phyloP scores from a whole-genome alignment of 306 rosid species.

The Dalbergia oliveri region DNA sequence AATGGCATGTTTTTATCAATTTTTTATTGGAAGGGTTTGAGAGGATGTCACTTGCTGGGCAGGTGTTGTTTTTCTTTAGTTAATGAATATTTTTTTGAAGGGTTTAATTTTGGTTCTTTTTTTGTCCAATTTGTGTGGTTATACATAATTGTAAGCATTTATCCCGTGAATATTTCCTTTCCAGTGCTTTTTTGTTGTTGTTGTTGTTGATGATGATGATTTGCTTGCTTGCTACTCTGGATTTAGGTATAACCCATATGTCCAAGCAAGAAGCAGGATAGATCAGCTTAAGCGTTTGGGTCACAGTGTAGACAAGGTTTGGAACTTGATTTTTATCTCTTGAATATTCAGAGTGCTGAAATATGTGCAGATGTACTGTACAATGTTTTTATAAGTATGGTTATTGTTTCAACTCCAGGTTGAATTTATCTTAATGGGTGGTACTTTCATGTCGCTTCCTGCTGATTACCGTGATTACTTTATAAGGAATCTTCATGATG shows the following conservation, averaged over 20 bases:
- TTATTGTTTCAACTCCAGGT: slow-evolving; percentile 72
- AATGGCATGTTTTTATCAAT: neutral
- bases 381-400: slow-evolving; percentile 32
- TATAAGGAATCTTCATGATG: slow-evolving; percentile 92
- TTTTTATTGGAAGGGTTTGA: neutral
- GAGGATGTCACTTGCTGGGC: neutral
- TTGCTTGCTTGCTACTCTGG: slow-evolving; percentile 38
- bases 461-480: slow-evolving; percentile 95
- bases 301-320: slow-evolving; percentile 97
- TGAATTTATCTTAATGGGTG: slow-evolving; percentile 97
- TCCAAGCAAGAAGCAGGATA: slow-evolving; percentile 94
- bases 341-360: slow-evolving; percentile 12
- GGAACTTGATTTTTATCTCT: slow-evolving; percentile 25
- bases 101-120: neutral
- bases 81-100: neutral
- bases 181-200: neutral
- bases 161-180: too few relatives aligned
- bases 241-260: slow-evolving; percentile 95
- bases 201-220: neutral
- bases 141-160: too few relatives aligned
- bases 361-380: neutral
- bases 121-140: neutral
- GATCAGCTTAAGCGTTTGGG: slow-evolving; percentile 99
- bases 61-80: neutral
- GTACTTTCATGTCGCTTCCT: slow-evolving; percentile 96